phyloP scores from a whole-genome alignment of 2,329 filamentous ascomycete genomes.

The Aspergillus udagawae region DNA sequence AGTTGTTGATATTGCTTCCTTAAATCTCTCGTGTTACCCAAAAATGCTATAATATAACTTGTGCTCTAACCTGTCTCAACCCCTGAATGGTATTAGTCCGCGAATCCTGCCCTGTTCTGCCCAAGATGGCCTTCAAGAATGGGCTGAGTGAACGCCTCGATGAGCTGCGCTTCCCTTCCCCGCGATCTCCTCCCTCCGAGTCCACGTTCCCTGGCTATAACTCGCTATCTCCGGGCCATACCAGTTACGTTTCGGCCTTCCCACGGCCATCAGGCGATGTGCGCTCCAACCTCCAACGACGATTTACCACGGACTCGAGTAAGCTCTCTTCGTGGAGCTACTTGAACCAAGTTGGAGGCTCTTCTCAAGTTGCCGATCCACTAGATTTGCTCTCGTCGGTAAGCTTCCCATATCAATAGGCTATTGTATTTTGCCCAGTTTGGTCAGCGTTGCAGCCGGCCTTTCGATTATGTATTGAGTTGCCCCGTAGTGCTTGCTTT shows the following conservation, averaged over 20 bases:
- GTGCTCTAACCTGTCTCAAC: constrained; percentile 22
- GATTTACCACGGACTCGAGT: constrained; percentile 90
- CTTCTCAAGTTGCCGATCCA: constrained; percentile 51
- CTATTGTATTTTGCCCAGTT: neutral
- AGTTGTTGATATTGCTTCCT: constrained; percentile 7
- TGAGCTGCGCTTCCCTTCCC: constrained; percentile 72
- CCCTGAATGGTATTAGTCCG: constrained; percentile 29
- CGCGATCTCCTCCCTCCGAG: constrained; percentile 75
- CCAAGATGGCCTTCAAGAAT: constrained; percentile 62
- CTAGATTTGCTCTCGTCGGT: constrained; percentile 53
- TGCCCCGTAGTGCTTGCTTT: neutral
- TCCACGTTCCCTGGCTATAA: constrained; percentile 69
- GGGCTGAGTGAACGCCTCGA: constrained; percentile 66
- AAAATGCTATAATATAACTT: constrained; percentile 15
- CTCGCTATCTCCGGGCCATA: constrained; percentile 66
- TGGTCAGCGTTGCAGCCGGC: neutral
- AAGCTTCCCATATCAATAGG: constrained; percentile 27
- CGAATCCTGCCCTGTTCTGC: constrained; percentile 20
- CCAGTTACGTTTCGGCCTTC: constrained; percentile 58
- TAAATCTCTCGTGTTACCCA: constrained; percentile 5
- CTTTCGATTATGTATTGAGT: neutral
- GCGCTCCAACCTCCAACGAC: constrained; percentile 74
- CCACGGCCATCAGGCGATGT: constrained; percentile 59
- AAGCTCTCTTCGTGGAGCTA: constrained; percentile 71
- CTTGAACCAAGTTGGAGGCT: constrained; percentile 49